Evolutionary conservation across 2,329 filamentous ascomycete species (phyloP), one percentile per base, ranked within the genome.

Genomic region (Fusarium cyanostomum): DNA sequence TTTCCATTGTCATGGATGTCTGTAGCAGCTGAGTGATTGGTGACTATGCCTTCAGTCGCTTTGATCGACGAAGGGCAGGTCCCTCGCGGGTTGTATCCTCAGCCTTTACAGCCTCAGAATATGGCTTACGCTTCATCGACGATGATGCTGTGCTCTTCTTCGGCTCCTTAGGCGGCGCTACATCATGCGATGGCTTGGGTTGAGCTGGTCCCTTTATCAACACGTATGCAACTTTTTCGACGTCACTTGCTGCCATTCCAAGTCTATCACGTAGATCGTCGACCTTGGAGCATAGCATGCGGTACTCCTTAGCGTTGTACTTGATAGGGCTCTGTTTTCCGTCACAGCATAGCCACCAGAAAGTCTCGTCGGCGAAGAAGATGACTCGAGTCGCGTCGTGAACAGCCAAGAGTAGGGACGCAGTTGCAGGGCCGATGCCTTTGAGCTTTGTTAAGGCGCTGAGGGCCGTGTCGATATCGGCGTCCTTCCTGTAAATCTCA

Each of bases 351-450:
- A 90, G 76, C 90, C 90, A 94, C 64, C 88, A 84, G 71, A 88
- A 94, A 4, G 89, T 82, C 75, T 95, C 92, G 71, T 96, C 92
- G 3, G 88, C 90, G 76, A 94, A 94, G 80, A 94, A 94, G 2
- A 91, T 83, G 44, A 88, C 81, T 11, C 77, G 75, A 1, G 79
- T 74, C 0, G 88, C 83, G 58, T 87, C 82, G 63, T 87, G 84
- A 5, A 90, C 85, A 5, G 88, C 84, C 3, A 95, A 81, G 1
- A 94, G 77, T 28, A 95, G 83, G 2, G 90, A 92, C 1, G 90
- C 91, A 1, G 91, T 94, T 8, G 92, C 92, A 2, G 92, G 91
- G 1, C 92, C 92, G 60, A 96, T 86, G 30, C 92, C 92, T 62
- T 82, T 88, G n/a, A 95, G 79, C 52, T 81, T 81, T 1, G 81